Evolutionary conservation across 768 basidiomycete species (phyloP).

Genomic region (Tylopilus cervinicoccineus): DNA sequence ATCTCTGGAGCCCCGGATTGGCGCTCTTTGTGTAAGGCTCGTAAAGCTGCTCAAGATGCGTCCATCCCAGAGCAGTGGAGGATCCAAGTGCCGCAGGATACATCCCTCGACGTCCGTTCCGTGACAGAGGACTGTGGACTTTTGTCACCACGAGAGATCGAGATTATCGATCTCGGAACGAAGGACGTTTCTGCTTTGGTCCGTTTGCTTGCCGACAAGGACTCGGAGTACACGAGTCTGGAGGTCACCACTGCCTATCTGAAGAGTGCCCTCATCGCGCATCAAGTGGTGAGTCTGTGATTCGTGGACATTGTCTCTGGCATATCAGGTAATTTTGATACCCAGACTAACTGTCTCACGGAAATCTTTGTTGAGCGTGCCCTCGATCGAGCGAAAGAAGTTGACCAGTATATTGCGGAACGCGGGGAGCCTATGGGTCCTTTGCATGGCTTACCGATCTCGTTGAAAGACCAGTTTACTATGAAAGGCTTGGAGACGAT

Average conservation of each 20-base stretch:
- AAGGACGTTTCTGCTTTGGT: slow-evolving; percentile 24
- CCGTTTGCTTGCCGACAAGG: slow-evolving; percentile 17
- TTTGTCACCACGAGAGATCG: slow-evolving; percentile 20
- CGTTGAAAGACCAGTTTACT: slow-evolving; percentile 47
- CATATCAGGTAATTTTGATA: background rate
- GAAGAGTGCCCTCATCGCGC: slow-evolving; percentile 27
- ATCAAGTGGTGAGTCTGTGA: slow-evolving; percentile 19
- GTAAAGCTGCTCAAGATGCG: slow-evolving; percentile 18
- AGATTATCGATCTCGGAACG: slow-evolving; percentile 20
- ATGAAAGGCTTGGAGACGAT: slow-evolving; percentile 61
- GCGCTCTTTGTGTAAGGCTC: slow-evolving; percentile 17
- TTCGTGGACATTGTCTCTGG: background rate
- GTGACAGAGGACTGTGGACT: slow-evolving; percentile 22
- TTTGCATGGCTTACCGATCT: slow-evolving; percentile 45
- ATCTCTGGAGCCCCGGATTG: slow-evolving; percentile 11
- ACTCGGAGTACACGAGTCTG: slow-evolving; percentile 22
- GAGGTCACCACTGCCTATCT: slow-evolving; percentile 28
- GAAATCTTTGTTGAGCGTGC: slow-evolving; percentile 26
- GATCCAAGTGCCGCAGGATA: slow-evolving; percentile 17
- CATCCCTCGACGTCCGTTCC: slow-evolving; percentile 17
- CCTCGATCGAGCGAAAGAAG: slow-evolving; percentile 24
- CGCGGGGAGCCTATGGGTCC: slow-evolving; percentile 34
- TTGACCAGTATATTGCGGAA: slow-evolving; percentile 20
- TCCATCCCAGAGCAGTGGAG: slow-evolving; percentile 24
- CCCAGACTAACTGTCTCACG: slow-evolving; percentile 27